A percentile compares a stretch with the other conserved stretches of the same genome.
phyloP scores from a whole-genome alignment of 2,329 filamentous ascomycete genomes.

The Trichophyton benhamiae region DNA sequence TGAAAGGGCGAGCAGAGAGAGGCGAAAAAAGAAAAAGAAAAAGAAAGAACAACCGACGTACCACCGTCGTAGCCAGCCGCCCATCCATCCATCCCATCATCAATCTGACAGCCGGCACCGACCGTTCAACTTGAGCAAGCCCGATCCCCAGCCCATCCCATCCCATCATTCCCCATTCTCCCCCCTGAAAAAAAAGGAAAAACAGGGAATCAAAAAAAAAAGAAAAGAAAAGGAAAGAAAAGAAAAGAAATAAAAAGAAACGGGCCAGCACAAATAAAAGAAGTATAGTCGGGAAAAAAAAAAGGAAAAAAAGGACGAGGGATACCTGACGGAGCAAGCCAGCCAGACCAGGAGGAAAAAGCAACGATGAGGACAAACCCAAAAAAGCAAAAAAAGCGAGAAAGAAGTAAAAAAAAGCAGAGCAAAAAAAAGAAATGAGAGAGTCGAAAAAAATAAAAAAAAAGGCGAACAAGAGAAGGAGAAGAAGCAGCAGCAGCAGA shows the following conservation, averaged over 20 bases:
- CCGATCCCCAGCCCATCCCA: not conserved
- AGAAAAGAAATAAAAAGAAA: too few relatives aligned
- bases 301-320: not conserved
- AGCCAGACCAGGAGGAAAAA: not conserved
- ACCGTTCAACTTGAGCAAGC: not conserved
- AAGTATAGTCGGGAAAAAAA: too few relatives aligned
- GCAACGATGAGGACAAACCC: not conserved
- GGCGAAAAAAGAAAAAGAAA: too few relatives aligned
- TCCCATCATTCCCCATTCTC: not conserved
- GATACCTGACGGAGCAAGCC: not conserved
- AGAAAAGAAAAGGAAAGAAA: too few relatives aligned
- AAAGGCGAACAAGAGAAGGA: not conserved
- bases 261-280: too few relatives aligned
- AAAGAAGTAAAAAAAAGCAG: not conserved
- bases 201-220: not conserved
- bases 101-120: not conserved
- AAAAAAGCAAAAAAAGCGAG: not conserved
- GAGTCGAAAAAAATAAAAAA: not conserved
- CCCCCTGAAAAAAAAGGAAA: constrained; percentile 1
- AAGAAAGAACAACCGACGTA: too few relatives aligned
- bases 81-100: not conserved
- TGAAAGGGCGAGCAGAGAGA: too few relatives aligned
- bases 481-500: not conserved
- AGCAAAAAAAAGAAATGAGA: not conserved
- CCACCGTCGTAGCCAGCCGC: not conserved